A percentile compares a stretch with the other conserved stretches of the same genome.
Conservation (phyloP, 257 asterid genomes). For the Penstemon davidsonii region DNA sequence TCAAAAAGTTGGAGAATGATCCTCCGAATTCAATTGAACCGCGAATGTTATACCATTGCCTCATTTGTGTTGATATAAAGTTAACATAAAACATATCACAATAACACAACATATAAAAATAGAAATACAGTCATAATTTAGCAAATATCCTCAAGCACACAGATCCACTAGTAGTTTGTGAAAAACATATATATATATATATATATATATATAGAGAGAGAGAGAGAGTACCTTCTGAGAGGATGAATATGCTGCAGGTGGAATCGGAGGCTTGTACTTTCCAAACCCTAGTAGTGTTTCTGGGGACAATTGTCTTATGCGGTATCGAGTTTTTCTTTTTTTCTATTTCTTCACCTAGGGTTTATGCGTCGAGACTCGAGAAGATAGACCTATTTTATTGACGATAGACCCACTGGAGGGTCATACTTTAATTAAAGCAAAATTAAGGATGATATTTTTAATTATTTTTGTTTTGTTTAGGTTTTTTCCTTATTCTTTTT, state of each 20-base stretch:
- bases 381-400: constrained; percentile 1
- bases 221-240: constrained; percentile 21
- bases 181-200: background rate
- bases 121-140: too few species aligned
- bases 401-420: too few species aligned
- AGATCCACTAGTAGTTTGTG: constrained; percentile 20
- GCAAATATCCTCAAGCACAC: background rate
- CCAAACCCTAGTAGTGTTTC: constrained; percentile 2
- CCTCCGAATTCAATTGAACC: too few species aligned
- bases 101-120: too few species aligned
- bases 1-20: too few species aligned
- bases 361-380: constrained; percentile 3
- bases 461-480: background rate
- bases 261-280: background rate
- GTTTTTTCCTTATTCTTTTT: background rate
- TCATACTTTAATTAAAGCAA: too few species aligned
- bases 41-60: too few species aligned
- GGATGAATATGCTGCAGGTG: background rate
- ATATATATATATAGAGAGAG: background rate
- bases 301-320: background rate
- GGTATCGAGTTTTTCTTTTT: background rate
- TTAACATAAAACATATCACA: too few species aligned
- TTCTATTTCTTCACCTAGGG: constrained; percentile 23
- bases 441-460: too few species aligned
- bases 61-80: too few species aligned